These are phyloP conservation scores for Nidularia sp. DNA, from an alignment of 768 basidiomycete species.

Conservation along the genomic window DNA sequence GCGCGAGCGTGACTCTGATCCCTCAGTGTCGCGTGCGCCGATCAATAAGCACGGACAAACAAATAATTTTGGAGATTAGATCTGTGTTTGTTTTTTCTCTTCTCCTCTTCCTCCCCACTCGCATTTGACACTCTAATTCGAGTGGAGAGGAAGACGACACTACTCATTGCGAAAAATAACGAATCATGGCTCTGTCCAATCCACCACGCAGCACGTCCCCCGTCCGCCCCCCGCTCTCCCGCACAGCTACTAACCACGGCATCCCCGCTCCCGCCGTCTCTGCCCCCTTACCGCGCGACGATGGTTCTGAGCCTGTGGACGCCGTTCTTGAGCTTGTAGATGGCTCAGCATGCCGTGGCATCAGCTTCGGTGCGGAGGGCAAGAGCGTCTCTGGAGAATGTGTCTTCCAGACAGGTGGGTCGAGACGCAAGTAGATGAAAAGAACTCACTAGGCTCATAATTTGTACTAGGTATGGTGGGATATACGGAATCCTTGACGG, in stretches of 20 bases:
- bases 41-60: constrained; percentile 16
- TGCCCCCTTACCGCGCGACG: constrained; percentile 21
- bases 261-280: constrained; percentile 32
- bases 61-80: constrained; percentile 33
- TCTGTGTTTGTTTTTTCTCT: constrained; percentile 28
- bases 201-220: constrained; percentile 1
- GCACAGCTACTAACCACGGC: constrained; percentile 32
- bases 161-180: neutral
- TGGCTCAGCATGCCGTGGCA: constrained; percentile 83
- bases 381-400: constrained; percentile 97
- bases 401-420: constrained; percentile 97
- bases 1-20: too few relatives aligned
- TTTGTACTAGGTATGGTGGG: constrained; percentile 88
- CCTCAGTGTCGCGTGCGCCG: neutral
- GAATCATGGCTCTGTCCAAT: neutral
- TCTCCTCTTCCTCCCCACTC: constrained; percentile 52
- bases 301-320: constrained; percentile 33
- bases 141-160: constrained; percentile 43
- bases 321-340: constrained; percentile 87
- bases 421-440: neutral
- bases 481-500: constrained; percentile 96
- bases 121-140: constrained; percentile 31
- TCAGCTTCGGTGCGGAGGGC: constrained; percentile 88
- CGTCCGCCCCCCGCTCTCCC: constrained; percentile 30
- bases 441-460: constrained; percentile 1